These are phyloP conservation scores for Tuber borchii DNA, from an alignment of 495 filamentous ascomycete species.

Conservation along the genomic window DNA sequence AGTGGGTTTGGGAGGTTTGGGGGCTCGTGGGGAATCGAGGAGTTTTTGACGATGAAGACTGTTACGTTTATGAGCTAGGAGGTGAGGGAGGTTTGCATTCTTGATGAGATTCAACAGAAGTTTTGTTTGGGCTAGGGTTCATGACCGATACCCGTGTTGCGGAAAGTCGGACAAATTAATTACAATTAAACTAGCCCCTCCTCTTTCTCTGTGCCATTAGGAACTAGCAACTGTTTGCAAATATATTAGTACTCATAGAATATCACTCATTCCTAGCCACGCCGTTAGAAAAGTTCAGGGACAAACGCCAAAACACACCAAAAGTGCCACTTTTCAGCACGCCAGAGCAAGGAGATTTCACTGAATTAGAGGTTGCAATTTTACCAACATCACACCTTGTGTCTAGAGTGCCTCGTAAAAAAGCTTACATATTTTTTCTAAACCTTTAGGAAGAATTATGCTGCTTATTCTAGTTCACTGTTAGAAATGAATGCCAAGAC, in stretches of 20 bases:
- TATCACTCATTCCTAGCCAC: no score
- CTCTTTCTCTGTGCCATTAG: neutral
- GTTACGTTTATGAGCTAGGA: constrained; percentile 50
- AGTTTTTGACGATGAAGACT: constrained; percentile 81
- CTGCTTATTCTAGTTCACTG: no score
- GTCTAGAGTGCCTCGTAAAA: no score
- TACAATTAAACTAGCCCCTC: neutral
- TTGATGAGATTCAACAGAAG: neutral
- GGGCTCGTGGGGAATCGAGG: constrained; percentile 51
- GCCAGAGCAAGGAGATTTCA: no score
- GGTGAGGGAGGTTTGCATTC: neutral
- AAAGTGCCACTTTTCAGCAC: no score
- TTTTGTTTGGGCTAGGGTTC: neutral
- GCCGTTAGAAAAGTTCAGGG: no score
- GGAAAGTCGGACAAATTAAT: neutral
- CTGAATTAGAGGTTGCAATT: no score
- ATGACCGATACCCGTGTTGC: neutral
- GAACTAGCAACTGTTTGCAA: neutral
- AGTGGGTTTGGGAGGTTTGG: constrained; percentile 71
- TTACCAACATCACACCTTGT: no score
- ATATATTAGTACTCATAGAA: neutral
- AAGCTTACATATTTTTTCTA: no score
- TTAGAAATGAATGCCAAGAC: no score
- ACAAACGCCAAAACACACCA: no score
- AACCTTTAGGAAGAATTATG: no score